phyloP scores from a whole-genome alignment of 2,329 filamentous ascomycete species.

The Trichophyton verrucosum region DNA sequence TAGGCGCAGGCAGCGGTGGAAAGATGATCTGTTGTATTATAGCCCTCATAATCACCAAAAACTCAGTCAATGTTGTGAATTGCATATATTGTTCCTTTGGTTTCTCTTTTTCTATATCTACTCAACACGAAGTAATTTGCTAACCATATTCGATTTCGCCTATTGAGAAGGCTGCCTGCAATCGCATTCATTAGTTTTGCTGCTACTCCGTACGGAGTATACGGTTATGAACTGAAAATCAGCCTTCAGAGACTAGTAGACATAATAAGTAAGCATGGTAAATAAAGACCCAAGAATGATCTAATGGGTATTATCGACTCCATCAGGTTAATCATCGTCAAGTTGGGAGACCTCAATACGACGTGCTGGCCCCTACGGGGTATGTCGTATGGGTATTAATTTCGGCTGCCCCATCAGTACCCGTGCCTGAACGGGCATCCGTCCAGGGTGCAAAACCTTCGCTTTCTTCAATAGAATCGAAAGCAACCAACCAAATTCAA shows the following conservation, averaged over 20 bases:
- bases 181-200: no score
- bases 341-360: no score
- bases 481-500: neutral
- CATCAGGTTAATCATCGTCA: no score
- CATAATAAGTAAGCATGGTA: neutral
- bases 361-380: neutral
- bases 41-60: neutral
- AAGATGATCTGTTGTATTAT: constrained; percentile 1
- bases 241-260: no score
- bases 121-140: no score
- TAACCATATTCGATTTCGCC: no score
- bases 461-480: neutral
- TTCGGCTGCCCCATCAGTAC: neutral
- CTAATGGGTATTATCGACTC: no score
- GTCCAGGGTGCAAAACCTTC: neutral
- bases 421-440: neutral
- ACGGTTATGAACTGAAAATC: no score
- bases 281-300: no score
- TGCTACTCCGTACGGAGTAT: neutral
- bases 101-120: neutral
- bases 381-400: neutral
- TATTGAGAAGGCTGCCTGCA: no score
- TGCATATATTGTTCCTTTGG: neutral
- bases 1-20: neutral
- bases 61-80: neutral